Base-by-base conservation (phyloP, 2,329 filamentous ascomycete genomes). In the Phyllosticta paracitricarpa region DNA sequence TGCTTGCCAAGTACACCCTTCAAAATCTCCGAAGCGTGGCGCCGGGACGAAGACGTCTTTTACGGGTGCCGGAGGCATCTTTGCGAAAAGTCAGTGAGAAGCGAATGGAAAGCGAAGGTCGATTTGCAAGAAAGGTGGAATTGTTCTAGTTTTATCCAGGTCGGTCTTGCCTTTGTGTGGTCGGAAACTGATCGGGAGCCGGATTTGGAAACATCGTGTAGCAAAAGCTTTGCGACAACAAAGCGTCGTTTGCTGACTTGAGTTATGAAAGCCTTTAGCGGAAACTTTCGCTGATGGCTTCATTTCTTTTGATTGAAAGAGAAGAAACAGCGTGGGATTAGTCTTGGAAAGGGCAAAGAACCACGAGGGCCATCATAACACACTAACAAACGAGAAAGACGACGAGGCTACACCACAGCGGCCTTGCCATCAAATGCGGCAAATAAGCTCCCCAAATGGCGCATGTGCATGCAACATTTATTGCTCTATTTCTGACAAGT, bases 21-120 rank as follows among this genome's bases (percentile, higher is more conserved):
- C 55, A 26, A 61, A 51, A 4, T 61, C 19, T 14, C 24, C 48
- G 24, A 61, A 61, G 3, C 54, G 54, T 3, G 59, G 59, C 17
- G 55, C 59, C 8, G 51, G 48, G 2, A 28, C 40, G 52, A 22
- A 28, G 19, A 54, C 22, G 52, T 54, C 25, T 22, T 24, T 24
- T 22, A 25, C 24, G 8, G 51, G 0, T 22, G 51, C 24, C 22
- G 52, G 22, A 2, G 52, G 22, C 25, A 24, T 24, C 25, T 10
- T 54, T 54, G 52, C 22, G 52, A 28, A 25, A 12, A 51, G 48
- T 17, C 17, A 22, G 6, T 54, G 52, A 25, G 17, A 17, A 54
- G 52, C 40, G 19, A 54, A 19, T 14, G 19, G 52, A 54, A 22
- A 5, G 22, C 22, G 19, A 54, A 24, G 25, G 5, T 54, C 6